Evolutionary conservation across 345 rosid species (phyloP).

Genomic region (Syzygium aqueum): DNA sequence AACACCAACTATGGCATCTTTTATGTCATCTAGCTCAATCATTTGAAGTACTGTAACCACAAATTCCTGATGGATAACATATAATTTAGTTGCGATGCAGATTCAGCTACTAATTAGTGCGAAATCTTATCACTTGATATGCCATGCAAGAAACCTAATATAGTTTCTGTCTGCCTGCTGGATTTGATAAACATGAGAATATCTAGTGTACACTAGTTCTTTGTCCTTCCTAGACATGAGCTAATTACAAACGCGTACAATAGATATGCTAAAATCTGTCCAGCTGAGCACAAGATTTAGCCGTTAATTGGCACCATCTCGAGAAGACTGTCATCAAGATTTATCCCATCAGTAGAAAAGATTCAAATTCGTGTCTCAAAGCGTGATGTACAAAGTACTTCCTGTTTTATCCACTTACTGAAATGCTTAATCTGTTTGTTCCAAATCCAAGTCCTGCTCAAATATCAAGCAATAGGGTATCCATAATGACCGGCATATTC

Average conservation of each 20-base stretch:
- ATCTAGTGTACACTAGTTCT: background rate
- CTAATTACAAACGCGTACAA: background rate
- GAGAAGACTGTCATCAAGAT: background rate
- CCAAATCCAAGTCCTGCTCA: background rate
- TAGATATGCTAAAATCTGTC: background rate
- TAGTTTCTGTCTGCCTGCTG: background rate
- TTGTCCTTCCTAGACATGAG: no score
- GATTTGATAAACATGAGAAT: background rate
- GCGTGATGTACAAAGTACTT: background rate
- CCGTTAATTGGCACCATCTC: background rate
- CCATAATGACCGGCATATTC: background rate
- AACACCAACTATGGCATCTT: constrained; percentile 7
- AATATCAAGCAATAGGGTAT: background rate
- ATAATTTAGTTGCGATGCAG: background rate
- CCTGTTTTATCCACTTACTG: background rate
- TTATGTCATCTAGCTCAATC: constrained; percentile 7
- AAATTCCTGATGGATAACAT: constrained; percentile 1
- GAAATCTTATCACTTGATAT: background rate
- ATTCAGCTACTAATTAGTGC: background rate
- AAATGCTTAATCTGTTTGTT: background rate
- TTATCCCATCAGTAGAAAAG: background rate
- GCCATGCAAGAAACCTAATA: background rate
- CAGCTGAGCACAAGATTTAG: background rate
- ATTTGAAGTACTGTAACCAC: constrained; percentile 1
- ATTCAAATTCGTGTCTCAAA: background rate